Evolutionary conservation across 1,139 yeast species (phyloP), one percentile per base, ranked within the genome.

Genomic region (Lipomyces yarrowii): DNA sequence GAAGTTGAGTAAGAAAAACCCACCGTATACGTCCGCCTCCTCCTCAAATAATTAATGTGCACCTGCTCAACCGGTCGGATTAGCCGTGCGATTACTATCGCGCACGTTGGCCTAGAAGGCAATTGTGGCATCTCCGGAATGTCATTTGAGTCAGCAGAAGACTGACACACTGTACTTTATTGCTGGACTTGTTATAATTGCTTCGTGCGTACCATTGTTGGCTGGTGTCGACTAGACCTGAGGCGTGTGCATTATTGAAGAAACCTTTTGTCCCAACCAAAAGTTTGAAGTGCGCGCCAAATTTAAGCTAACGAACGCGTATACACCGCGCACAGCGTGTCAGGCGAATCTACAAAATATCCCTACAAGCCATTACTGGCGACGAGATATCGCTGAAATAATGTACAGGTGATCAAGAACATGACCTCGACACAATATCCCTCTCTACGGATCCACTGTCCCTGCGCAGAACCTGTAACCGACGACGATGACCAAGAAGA

Each of bases 401-500:
- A 23, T 18, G 35, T 33, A 51, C 26, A 18, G 23, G 23, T 21
- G 23, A 18, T 7, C 11, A 18, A 8, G 23, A 42, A 26, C 7
- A 42, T 42, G 48, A 42, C 21, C 11, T 18, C 48, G 48, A 42
- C 54, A 15, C 26, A 48, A 18, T 65, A 61, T 46, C 69, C 69
- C 11, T 37, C 37, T 8, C 35, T 65, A 1, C 56, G 64, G 32
- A 57, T 67, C 18, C 69, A 67, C 53, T 67, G 69, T 56, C 69
- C 69, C 21, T 65, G 69, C 33, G 60, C 69, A 8, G 69, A 65
- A 48, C 62, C 68, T 13, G 56, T 64, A n/a, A 33, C 26, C 10
- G 62, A 63, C 15, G 60, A 46, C 15, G 62, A 63, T 13, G 60
- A 46, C 8, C 18, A n/a, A 23, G 30, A 13, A n/a, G 39, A 7